Evolutionary conservation across 345 rosid genomes (phyloP).

Genomic region (Sisymbrium irio): DNA sequence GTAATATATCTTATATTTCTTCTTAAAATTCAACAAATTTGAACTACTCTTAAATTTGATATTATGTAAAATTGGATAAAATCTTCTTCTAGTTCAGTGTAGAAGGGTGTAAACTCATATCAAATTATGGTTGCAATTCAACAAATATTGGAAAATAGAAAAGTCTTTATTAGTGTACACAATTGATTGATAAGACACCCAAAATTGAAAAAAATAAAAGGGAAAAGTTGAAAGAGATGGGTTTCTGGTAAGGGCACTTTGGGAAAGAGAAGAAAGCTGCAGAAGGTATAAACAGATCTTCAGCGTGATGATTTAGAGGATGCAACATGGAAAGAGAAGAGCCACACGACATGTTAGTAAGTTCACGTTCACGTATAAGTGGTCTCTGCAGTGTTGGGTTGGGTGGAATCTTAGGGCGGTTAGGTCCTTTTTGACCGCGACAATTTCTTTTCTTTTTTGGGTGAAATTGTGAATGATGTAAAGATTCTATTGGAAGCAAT

Average conservation of each 20-base stretch:
- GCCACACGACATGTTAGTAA: conserved; percentile 19
- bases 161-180: not conserved
- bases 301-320: conserved; percentile 11
- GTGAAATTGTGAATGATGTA: conserved; percentile 3
- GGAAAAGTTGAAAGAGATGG: not conserved
- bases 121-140: not conserved
- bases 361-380: conserved; percentile 2
- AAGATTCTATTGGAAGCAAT: not conserved
- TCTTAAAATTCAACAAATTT: not conserved
- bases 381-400: conserved; percentile 23
- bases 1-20: not conserved
- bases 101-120: not conserved
- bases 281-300: not conserved
- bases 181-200: conserved; percentile 7
- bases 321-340: conserved; percentile 22
- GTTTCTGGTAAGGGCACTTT: conserved; percentile 6
- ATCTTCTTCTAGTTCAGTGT: not conserved
- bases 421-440: conserved; percentile 21
- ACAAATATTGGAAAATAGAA: not conserved
- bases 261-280: conserved; percentile 18
- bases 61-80: not conserved
- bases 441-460: not conserved
- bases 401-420: conserved; percentile 24
- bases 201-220: not conserved
- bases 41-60: not conserved